Evolutionary conservation across 345 rosid species (phyloP), one percentile per base, ranked within the genome.

Genomic region (Carallia brachiata): DNA sequence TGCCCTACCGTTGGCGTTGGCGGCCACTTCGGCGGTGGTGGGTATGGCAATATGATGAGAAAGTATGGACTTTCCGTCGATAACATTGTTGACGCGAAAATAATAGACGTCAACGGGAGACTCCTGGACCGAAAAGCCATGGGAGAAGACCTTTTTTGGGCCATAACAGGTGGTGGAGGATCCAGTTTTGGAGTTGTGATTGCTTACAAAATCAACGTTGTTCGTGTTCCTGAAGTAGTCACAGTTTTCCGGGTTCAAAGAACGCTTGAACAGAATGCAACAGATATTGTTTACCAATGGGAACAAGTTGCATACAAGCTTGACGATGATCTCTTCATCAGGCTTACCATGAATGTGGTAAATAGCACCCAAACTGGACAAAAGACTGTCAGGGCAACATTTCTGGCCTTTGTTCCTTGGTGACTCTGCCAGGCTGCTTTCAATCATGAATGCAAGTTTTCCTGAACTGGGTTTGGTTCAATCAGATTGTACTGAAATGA

Each of bases 91-190:
- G 70, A 67, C 30, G 61, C 70, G 15, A 6, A 13, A 27, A 36
- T 67, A 40, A 15, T 67, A n/a, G 62, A 67, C 15, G 70, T 55
- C 36, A 56, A 55, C 56, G 70, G 70, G 15, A 67, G 62, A 67
- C 34, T 67, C 39, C 62, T 27, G 4, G 62, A 55, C 5, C 27
- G 70, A 55, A 56, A 67, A 15, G 7, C 37, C 0, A 67, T 67
- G 70, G 70, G 62, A 67, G 70, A 67, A 37, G 62, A 55, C 56
- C 34, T 67, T 8, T 67, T 67, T 19, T 55, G 62, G 70, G 70
- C 70, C n/a, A 55, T 67, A 19, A 67, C 19, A 6, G 70, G 61
- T 54, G 62, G 70, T 36, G 70, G 62, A 19, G 68, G 59, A 32
- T 23, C 70, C 1, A 67, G 70, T 39, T 67, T 67, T 27, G 70